Evolutionary conservation across 345 rosid genomes (phyloP).

Genomic region (Salix brachista): DNA sequence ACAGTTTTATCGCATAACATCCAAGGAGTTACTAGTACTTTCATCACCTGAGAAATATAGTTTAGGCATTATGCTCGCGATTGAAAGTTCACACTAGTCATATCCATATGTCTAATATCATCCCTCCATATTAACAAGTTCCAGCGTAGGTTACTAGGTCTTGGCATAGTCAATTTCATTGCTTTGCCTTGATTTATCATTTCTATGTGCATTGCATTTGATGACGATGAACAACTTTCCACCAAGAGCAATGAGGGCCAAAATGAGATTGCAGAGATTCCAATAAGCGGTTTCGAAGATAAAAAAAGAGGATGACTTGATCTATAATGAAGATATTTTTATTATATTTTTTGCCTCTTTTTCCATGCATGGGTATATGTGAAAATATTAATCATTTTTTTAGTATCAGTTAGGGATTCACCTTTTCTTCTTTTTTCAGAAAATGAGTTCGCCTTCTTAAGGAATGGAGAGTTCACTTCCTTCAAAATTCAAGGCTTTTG

Average conservation of each 20-base stretch:
- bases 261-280: not conserved
- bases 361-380: too few relatives aligned
- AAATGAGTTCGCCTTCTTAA: too few relatives aligned
- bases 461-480: too few relatives aligned
- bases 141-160: not conserved
- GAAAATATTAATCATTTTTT: too few relatives aligned
- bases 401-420: too few relatives aligned
- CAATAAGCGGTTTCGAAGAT: too few relatives aligned
- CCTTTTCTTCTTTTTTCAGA: too few relatives aligned
- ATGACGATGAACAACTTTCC: not conserved
- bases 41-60: not conserved
- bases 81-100: not conserved
- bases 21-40: not conserved
- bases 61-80: not conserved
- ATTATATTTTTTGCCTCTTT: too few relatives aligned
- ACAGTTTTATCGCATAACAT: too few relatives aligned
- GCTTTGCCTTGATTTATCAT: not conserved
- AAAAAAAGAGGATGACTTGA: too few relatives aligned
- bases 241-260: not conserved
- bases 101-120: not conserved
- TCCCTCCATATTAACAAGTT: not conserved
- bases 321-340: too few relatives aligned
- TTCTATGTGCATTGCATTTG: not conserved
- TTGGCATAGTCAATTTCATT: not conserved
- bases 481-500: too few relatives aligned